Evolutionary conservation across 164 flowering plant species (phyloP), one percentile per base, ranked within the genome.

Genomic region (Amborella trichopoda): DNA sequence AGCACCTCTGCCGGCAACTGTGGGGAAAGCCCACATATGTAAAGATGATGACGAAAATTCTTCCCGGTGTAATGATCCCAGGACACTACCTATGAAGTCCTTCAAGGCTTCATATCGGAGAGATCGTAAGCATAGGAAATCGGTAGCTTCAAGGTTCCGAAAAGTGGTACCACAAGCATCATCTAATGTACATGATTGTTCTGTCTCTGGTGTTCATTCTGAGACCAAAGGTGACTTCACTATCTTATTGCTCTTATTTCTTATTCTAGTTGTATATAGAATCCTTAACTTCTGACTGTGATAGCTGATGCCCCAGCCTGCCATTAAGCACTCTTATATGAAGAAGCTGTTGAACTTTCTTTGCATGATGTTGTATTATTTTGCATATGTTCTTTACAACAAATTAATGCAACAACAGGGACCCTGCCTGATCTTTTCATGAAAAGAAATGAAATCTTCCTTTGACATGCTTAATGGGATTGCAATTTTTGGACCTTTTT

Each of bases 31-130:
- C 63, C 74, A 28, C 34, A 75, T 50, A 65, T 67, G 52, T 76
- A 78, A 72, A 78, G 96, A 91, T 78, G 90, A 80, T 84, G 96
- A 91, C 72, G 95, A 87, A 70, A 91, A 80, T 53, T 78, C 77
- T 65, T 81, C 74, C 33, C 76, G 74, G 73, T 79, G 87, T 66
- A 78, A 70, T 53, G 75, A 69, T 49, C 81, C 73, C 50, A 70
- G 75, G 61, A 66, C 67, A 58, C 44, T 54, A 53, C 65, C 52
- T 26, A 27, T 50, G 39, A 77, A 73, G 67, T 45, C 67, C 53
- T 60, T 45, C 49, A 69, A 72, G 63, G 49, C 76, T 44, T 64
- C 73, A 28, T 73, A 64, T 40, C 58, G 70, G 42, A 75, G 77
- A 24, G 83, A 81, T 28, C 66, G 76, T 26, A 75, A 76, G 57